Conservation (phyloP, 495 filamentous ascomycete genomes). For the Aspergillus haitiensis region DNA sequence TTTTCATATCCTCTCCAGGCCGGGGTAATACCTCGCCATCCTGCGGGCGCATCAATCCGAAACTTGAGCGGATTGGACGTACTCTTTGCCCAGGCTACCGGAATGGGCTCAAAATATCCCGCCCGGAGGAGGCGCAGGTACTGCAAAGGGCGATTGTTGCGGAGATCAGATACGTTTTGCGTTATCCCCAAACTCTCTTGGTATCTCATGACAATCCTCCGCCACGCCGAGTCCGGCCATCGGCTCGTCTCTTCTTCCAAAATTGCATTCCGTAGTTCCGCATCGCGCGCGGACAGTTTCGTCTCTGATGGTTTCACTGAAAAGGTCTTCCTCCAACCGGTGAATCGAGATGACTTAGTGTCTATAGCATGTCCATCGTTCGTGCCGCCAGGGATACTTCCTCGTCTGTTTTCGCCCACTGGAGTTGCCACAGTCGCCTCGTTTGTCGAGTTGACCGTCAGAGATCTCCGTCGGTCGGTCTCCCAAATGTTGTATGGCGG, state of each 20-base stretch:
- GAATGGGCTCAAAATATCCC: slow-evolving; percentile 53
- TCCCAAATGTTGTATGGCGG: slow-evolving; percentile 45
- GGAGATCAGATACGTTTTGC: slow-evolving; percentile 40
- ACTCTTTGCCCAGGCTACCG: slow-evolving; percentile 42
- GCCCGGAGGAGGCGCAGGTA: slow-evolving; percentile 50
- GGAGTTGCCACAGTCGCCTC: too few species aligned
- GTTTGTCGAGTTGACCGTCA: too few species aligned
- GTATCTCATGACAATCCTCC: slow-evolving; percentile 38
- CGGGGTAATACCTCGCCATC: slow-evolving; percentile 51
- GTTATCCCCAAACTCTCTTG: slow-evolving; percentile 45
- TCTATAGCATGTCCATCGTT: not conserved
- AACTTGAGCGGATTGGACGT: slow-evolving; percentile 48
- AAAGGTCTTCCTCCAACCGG: not conserved
- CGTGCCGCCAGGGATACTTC: too few species aligned
- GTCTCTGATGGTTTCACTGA: not conserved
- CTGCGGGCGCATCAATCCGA: slow-evolving; percentile 41
- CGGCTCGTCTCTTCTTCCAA: slow-evolving; percentile 42
- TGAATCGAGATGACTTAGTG: not conserved
- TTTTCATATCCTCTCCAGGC: slow-evolving; percentile 50
- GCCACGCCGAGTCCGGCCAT: slow-evolving; percentile 42
- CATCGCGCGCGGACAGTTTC: slow-evolving; percentile 11
- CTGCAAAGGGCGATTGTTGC: slow-evolving; percentile 38
- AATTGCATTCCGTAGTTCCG: slow-evolving; percentile 35
- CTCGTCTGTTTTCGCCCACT: too few species aligned
- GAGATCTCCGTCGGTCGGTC: not conserved